phyloP scores from a whole-genome alignment of 2,329 filamentous ascomycete genomes.

The Botrytis fragariae region DNA sequence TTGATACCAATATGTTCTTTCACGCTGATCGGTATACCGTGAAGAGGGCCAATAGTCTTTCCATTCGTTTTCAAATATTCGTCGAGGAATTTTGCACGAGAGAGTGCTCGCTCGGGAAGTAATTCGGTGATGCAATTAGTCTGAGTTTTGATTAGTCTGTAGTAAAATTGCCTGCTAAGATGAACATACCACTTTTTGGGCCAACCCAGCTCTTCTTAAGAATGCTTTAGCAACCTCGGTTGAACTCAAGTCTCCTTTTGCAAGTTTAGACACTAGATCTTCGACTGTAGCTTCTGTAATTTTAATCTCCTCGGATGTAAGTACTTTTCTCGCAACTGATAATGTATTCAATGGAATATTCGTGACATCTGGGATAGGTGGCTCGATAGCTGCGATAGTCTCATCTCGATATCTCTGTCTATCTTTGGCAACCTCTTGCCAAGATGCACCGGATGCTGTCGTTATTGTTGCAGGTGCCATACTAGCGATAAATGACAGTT shows the following conservation, averaged over 20 bases:
- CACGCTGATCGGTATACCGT: constrained; percentile 50
- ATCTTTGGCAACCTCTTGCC: constrained; percentile 48
- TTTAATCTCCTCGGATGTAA: constrained; percentile 47
- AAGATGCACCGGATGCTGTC: constrained; percentile 39
- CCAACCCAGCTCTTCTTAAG: constrained; percentile 52
- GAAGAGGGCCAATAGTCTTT: constrained; percentile 40
- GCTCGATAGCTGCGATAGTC: constrained; percentile 44
- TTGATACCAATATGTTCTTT: constrained; percentile 54
- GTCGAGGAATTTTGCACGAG: constrained; percentile 39
- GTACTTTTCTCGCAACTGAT: constrained; percentile 45
- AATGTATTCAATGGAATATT: constrained; percentile 47
- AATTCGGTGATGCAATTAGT: constrained; percentile 48
- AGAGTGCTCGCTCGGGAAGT: constrained; percentile 39
- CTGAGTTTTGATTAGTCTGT: constrained; percentile 32
- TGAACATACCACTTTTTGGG: constrained; percentile 46
- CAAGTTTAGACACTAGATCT: constrained; percentile 48
- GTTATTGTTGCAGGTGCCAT: constrained; percentile 36
- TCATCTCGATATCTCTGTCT: constrained; percentile 47
- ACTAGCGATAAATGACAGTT: constrained; percentile 8
- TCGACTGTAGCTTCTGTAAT: constrained; percentile 49
- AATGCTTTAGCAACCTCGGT: constrained; percentile 51
- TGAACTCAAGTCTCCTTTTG: constrained; percentile 45
- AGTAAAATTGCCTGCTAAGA: background rate
- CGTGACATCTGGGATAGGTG: constrained; percentile 41
- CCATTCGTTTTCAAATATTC: constrained; percentile 34